Evolutionary conservation across 2,329 filamentous ascomycete species (phyloP).

Genomic region (Berkeleyomyces rouxiae): DNA sequence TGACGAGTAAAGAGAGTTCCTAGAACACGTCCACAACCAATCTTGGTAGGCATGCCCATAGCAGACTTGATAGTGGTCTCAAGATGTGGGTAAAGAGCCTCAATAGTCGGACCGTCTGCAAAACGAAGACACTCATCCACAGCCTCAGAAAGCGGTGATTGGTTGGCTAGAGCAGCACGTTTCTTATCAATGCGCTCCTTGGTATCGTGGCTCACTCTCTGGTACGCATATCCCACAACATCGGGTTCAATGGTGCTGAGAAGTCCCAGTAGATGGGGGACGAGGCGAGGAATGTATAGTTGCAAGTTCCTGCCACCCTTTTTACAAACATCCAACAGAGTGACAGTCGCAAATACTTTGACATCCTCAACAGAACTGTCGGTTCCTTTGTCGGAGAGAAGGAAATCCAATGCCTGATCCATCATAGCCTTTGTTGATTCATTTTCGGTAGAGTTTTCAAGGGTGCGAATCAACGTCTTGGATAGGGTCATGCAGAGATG

Average conservation of each 20-base stretch:
- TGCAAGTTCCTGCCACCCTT: constrained; percentile 65
- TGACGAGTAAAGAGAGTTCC: constrained; percentile 73
- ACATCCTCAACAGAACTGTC: constrained; percentile 83
- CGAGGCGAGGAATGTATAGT: constrained; percentile 64
- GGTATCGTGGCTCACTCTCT: constrained; percentile 74
- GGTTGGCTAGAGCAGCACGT: constrained; percentile 63
- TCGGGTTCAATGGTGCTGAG: constrained; percentile 81
- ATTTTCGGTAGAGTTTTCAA: constrained; percentile 59
- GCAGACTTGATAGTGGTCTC: constrained; percentile 69
- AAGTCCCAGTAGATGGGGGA: constrained; percentile 64
- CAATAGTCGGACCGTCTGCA: constrained; percentile 64
- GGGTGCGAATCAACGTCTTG: constrained; percentile 66
- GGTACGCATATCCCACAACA: constrained; percentile 79
- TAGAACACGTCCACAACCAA: constrained; percentile 73
- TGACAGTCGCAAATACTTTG: constrained; percentile 64
- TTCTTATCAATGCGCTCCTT: constrained; percentile 82
- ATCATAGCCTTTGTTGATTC: constrained; percentile 66
- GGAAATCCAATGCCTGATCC: constrained; percentile 71
- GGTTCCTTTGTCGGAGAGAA: constrained; percentile 74
- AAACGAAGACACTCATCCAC: constrained; percentile 79
- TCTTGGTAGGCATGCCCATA: constrained; percentile 83
- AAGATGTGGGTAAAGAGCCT: constrained; percentile 51
- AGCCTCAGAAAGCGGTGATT: constrained; percentile 80
- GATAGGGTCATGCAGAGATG: constrained; percentile 72
- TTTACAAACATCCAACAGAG: constrained; percentile 78